Evolutionary conservation across 1,139 yeast species (phyloP).

Genomic region (Lodderomyces margitis): DNA sequence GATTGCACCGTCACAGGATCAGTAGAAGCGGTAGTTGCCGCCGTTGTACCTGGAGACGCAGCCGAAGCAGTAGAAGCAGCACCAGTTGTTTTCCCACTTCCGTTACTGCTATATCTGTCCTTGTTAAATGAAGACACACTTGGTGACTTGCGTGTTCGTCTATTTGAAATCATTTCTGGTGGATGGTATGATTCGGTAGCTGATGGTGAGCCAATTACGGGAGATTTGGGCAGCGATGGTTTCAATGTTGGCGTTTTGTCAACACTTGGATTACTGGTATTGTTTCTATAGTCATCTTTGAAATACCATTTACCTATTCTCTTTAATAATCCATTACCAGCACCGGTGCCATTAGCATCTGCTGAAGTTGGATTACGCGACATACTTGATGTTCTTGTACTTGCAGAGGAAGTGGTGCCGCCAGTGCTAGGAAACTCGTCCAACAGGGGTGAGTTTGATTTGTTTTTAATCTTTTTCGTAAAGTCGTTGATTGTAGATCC

Average conservation of each 20-base stretch:
- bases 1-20: not conserved
- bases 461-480: conserved; percentile 32
- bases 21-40: conserved; percentile 4
- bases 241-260: not conserved
- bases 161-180: conserved; percentile 65
- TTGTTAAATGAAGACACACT: conserved; percentile 10
- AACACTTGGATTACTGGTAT: not conserved
- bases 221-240: not conserved
- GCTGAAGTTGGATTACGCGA: not conserved
- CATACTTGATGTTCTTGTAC: conserved; percentile 2
- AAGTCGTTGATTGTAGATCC: conserved; percentile 34
- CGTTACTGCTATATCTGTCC: not conserved
- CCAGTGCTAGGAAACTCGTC: conserved; percentile 3
- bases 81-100: conserved; percentile 2
- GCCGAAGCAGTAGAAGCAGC: not conserved
- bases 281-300: conserved; percentile 35
- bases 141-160: conserved; percentile 39
- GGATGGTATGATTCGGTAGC: conserved; percentile 36
- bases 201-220: conserved; percentile 9
- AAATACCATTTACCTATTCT: conserved; percentile 72
- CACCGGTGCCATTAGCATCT: not conserved
- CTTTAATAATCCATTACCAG: conserved; percentile 26
- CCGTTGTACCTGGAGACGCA: not conserved
- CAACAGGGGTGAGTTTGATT: conserved; percentile 18
- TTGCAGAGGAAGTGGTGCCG: conserved; percentile 2